Evolutionary conservation across 1,284 basidiomycete genomes (phyloP), one percentile per base, ranked within the genome.

Genomic region (Boletus coffeatus): DNA sequence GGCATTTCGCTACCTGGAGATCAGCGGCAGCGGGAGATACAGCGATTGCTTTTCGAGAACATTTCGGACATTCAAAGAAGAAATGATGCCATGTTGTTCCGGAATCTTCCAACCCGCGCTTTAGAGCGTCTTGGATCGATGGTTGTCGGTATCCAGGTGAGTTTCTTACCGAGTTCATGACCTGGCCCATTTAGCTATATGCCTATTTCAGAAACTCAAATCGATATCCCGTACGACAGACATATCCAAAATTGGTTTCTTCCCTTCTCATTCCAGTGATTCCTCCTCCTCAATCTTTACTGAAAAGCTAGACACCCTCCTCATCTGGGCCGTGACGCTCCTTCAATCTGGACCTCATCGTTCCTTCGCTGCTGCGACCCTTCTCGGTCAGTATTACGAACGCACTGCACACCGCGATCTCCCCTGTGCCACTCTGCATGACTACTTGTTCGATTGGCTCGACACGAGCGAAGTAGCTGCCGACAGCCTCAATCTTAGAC

Each of bases 241-340:
- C 69, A 82, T 95, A 71, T 74, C 80, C 34, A 77, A 80, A 14
- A 77, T 89, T 41, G 66, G 77, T 0, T 93, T 89, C 75, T 93
- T 94, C 69, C 75, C 69, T 14, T 65, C 67, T 3, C 63, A 74
- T 36, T 65, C 79, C 56, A 75, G 75, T 65, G 78, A 76, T 36
- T 36, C 34, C 62, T 66, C 72, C 36, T 80, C 76, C 25, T 74
- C 75, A 2, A 74, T 72, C 14, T 88, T 92, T 67, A 74, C 79
- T n/a, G 81, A 81, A 62, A 94, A 94, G 72, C 80, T 95, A 18
- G 87, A 91, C 68, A 85, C 89, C 61, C 81, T 96, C 4, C 81
- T 96, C 32, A 92, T 90, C 1, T 96, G 94, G 94, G 87, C 88
- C 65, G 89, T 94, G 61, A 92, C 92, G 0, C 83, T 88, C 7